A percentile compares a stretch with the other conserved stretches of the same genome.
Evolutionary conservation across 2,329 filamentous ascomycete species (phyloP).

Genomic region (Pezicula rhizophila): DNA sequence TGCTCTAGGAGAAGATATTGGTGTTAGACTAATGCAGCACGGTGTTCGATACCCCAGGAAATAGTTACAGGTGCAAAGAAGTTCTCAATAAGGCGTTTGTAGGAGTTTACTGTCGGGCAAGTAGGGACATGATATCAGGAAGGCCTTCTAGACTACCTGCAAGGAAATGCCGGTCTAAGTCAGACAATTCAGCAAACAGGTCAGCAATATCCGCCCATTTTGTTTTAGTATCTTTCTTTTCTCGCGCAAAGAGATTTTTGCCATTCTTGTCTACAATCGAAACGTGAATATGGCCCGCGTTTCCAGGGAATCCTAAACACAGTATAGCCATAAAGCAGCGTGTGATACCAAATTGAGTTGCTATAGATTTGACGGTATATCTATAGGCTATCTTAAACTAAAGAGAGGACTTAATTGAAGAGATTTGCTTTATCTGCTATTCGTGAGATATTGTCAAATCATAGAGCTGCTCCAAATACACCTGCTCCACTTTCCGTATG

Average conservation of each 20-base stretch:
- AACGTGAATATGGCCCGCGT: slow-evolving; percentile 92
- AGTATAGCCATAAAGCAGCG: slow-evolving; percentile 99
- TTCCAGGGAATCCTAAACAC: slow-evolving; percentile 81
- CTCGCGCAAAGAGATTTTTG: slow-evolving; percentile 77
- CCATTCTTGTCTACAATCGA: slow-evolving; percentile 74
- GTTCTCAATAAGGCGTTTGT: slow-evolving; percentile 96
- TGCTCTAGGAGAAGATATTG: slow-evolving; percentile 74
- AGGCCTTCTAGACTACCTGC: slow-evolving; percentile 84
- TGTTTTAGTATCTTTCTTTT: slow-evolving; percentile 63
- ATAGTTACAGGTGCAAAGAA: slow-evolving; percentile 98
- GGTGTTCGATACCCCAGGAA: slow-evolving; percentile 93
- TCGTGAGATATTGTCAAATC: slow-evolving; percentile 77
- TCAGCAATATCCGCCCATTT: slow-evolving; percentile 69
- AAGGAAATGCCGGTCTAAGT: slow-evolving; percentile 86
- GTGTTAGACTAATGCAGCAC: slow-evolving; percentile 80
- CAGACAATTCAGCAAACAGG: slow-evolving; percentile 77
- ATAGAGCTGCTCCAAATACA: slow-evolving; percentile 90
- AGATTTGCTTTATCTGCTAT: slow-evolving; percentile 90
- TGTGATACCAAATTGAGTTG: slow-evolving; percentile 81
- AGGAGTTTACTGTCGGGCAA: slow-evolving; percentile 97
- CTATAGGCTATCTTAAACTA: slow-evolving; percentile 27
- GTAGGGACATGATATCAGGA: slow-evolving; percentile 89
- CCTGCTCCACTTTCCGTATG: slow-evolving; percentile 91
- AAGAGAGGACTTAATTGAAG: slow-evolving; percentile 62
- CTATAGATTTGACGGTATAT: slow-evolving; percentile 83